phyloP scores from a whole-genome alignment of 495 filamentous ascomycete genomes.

The Tuber umbilicatum region DNA sequence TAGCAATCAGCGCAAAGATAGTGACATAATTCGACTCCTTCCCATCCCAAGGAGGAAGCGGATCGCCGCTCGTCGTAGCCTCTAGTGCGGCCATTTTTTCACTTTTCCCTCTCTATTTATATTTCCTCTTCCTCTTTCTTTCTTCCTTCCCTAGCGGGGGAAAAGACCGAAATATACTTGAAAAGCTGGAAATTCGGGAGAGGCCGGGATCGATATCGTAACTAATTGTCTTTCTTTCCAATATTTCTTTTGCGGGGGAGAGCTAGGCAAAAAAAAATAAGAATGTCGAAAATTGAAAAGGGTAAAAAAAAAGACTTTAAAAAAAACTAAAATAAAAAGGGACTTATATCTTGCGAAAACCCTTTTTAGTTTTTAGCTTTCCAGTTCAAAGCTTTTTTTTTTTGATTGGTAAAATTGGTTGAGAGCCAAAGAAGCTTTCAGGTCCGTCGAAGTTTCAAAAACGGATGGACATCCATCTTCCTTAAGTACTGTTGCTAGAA shows the following conservation, averaged over 20 bases:
- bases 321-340: conserved; percentile 6
- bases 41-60: neutral
- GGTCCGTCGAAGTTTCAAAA: conserved; percentile 6
- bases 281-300: neutral
- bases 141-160: neutral
- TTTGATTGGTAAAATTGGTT: conserved; percentile 2
- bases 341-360: conserved; percentile 6
- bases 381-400: neutral
- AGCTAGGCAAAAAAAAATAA: neutral
- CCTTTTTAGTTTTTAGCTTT: conserved; percentile 6
- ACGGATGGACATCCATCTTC: neutral
- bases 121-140: neutral
- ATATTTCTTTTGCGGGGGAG: neutral
- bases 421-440: conserved; percentile 6
- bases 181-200: neutral
- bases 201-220: neutral
- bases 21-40: neutral
- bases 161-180: neutral
- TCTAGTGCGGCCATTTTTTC: neutral
- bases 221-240: neutral
- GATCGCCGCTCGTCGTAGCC: neutral
- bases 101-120: neutral
- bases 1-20: neutral
- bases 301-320: neutral
- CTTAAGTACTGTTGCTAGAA: conserved; percentile 1